Base-by-base conservation (phyloP, 768 basidiomycete species). In the Lactarius tabidus region DNA sequence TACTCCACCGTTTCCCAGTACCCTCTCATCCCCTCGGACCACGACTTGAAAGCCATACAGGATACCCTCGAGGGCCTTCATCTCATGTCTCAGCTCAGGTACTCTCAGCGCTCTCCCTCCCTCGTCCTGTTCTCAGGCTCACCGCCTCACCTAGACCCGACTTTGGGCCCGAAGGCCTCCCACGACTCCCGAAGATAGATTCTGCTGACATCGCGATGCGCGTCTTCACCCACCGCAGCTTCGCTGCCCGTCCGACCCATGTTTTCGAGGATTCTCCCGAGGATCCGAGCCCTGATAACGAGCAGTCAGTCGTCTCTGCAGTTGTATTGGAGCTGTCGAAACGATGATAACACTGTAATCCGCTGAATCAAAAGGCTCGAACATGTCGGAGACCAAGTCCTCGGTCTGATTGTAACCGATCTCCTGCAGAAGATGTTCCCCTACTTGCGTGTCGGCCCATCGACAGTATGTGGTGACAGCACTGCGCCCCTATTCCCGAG, bases 221-320 rank as follows among this genome's bases (percentile, higher is more conserved):
- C 71, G 82, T 91, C 1, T 92, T 89, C 72, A 93, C 91, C 2
- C 91, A 93, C 71, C 85, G 90, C 39, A 88, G 87, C 72, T 83
- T 79, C 70, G 83, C 79, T 70, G 90, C 83, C 0, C 80, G 91
- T 2, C 89, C 90, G 0, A 86, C 84, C 8, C 84, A 89, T 69
- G 77, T 90, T 29, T 93, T 93, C 68, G 91, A 93, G 72, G 91
- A 93, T 74, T 80, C 77, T 41, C 83, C 80, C 0, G 79, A 84
- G 67, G 90, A 93, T 74, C 86, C 82, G 2, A 88, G 87, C 58
- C 90, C 89, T 7, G 91, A 93, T 72, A 92, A 93, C 67, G 91
- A 93, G 77, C 88, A 84, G 91, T 90, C 61, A 70, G 79, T 73
- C 6, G 26, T 51, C 61, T 52, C 17, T n/a, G 12, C 18, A 61